A percentile compares a stretch with the other conserved stretches of the same genome.
Conservation (phyloP, 495 filamentous ascomycete species). For the Podospora pseudoanserina region DNA sequence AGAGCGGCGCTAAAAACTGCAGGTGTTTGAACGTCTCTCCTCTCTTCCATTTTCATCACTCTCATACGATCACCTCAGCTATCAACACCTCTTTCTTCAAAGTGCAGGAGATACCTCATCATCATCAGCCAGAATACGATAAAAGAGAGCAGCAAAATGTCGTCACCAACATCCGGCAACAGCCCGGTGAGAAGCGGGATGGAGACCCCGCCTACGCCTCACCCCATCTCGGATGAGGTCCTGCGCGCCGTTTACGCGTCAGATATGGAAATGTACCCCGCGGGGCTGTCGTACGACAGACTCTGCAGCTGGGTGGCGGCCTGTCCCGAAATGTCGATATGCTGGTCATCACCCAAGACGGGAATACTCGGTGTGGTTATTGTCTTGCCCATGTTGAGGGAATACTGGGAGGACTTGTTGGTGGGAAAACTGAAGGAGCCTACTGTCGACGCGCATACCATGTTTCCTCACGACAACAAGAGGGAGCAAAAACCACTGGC, state of each 20-base stretch:
- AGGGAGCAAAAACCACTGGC: not conserved
- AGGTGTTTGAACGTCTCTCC: not conserved
- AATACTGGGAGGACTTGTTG: slow-evolving; percentile 52
- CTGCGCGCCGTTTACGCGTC: slow-evolving; percentile 29
- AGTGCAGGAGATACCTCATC: not conserved
- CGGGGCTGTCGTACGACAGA: slow-evolving; percentile 25
- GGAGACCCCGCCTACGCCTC: not conserved
- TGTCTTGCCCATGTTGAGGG: slow-evolving; percentile 23
- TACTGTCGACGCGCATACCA: slow-evolving; percentile 59
- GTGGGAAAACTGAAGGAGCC: slow-evolving; percentile 65
- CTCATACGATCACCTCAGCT: not conserved
- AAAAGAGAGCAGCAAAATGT: not conserved
- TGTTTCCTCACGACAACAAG: slow-evolving; percentile 46
- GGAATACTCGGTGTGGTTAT: slow-evolving; percentile 26
- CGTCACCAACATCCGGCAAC: not conserved
- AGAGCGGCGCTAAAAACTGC: not conserved
- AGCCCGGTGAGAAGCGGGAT: not conserved
- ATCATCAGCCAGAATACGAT: not conserved
- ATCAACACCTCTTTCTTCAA: not conserved
- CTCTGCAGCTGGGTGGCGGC: slow-evolving; percentile 28
- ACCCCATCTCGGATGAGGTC: slow-evolving; percentile 14
- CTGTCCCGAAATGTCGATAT: slow-evolving; percentile 27
- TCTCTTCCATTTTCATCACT: not conserved
- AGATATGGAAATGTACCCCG: slow-evolving; percentile 38
- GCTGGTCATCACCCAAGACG: slow-evolving; percentile 8